Conservation (phyloP, 225 moss, liverwort and hornwort genomes). For the Straminergon stramineum region DNA sequence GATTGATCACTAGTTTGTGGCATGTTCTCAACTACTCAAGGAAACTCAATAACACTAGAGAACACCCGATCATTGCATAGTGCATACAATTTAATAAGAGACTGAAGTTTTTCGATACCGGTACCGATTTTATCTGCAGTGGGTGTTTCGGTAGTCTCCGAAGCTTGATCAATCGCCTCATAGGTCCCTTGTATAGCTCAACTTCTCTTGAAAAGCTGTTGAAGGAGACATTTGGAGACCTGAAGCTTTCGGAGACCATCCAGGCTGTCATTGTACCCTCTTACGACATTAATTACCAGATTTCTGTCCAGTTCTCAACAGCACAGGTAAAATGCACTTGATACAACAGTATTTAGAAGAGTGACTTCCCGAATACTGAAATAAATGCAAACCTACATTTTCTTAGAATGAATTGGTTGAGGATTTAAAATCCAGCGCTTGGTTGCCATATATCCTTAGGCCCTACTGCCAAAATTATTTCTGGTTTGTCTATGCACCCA, state of each 20-base stretch:
- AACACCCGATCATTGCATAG: neutral
- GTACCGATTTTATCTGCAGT: neutral
- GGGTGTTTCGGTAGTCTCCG: neutral
- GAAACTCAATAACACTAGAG: neutral
- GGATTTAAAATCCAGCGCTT: neutral
- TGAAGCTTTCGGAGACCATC: constrained; percentile 14
- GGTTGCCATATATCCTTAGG: neutral
- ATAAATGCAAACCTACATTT: neutral
- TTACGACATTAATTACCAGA: constrained; percentile 11
- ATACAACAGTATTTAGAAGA: neutral
- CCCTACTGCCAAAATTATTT: neutral
- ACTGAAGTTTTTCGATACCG: neutral
- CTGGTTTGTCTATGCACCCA: neutral
- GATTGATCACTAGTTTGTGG: neutral
- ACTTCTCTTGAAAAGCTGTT: constrained; percentile 1
- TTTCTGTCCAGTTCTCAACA: constrained; percentile 6
- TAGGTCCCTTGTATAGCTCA: constrained; percentile 7
- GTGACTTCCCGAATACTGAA: neutral
- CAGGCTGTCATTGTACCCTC: constrained; percentile 15
- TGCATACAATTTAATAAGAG: neutral
- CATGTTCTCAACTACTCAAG: neutral
- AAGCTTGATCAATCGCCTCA: constrained; percentile 1
- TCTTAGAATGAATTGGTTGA: neutral
- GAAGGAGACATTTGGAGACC: neutral
- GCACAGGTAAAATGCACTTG: neutral